Evolutionary conservation across 306 rosid species (phyloP).

Genomic region (Prunus dulcis): DNA sequence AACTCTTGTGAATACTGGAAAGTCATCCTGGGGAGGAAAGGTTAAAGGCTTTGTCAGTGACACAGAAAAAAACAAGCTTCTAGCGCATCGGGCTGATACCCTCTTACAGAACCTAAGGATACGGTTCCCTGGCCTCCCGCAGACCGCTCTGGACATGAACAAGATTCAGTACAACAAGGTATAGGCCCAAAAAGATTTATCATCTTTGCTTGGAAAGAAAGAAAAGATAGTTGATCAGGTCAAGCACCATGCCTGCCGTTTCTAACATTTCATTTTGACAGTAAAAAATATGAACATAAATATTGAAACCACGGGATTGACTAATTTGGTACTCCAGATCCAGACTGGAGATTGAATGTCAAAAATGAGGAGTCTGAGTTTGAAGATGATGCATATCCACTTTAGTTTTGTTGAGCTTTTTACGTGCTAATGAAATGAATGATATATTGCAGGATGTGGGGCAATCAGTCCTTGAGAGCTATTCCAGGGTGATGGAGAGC

Average conservation of each 20-base stretch:
- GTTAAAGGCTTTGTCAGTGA: slow-evolving; percentile 32
- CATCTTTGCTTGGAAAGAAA: neutral
- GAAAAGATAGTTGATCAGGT: neutral
- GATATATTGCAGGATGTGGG: slow-evolving; percentile 40
- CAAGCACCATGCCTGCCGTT: neutral
- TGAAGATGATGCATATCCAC: neutral
- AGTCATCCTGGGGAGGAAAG: slow-evolving; percentile 46
- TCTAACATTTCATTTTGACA: neutral
- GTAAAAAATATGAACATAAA: neutral
- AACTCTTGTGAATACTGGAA: slow-evolving; percentile 23
- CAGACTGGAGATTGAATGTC: neutral
- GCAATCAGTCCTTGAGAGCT: slow-evolving; percentile 49
- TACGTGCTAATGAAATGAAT: neutral
- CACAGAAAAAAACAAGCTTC: slow-evolving; percentile 30
- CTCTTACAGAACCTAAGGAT: slow-evolving; percentile 34
- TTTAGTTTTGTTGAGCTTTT: neutral
- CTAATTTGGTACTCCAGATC: neutral
- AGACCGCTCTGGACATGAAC: slow-evolving; percentile 47
- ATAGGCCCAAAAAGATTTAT: neutral
- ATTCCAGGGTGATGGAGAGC: slow-evolving; percentile 52
- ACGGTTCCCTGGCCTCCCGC: slow-evolving; percentile 47
- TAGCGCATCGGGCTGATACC: slow-evolving; percentile 37
- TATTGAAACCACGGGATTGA: neutral
- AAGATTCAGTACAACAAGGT: slow-evolving; percentile 52
- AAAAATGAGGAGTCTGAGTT: neutral